Evolutionary conservation across 768 basidiomycete species (phyloP).

Genomic region (Porpolomopsis calyptriformis): DNA sequence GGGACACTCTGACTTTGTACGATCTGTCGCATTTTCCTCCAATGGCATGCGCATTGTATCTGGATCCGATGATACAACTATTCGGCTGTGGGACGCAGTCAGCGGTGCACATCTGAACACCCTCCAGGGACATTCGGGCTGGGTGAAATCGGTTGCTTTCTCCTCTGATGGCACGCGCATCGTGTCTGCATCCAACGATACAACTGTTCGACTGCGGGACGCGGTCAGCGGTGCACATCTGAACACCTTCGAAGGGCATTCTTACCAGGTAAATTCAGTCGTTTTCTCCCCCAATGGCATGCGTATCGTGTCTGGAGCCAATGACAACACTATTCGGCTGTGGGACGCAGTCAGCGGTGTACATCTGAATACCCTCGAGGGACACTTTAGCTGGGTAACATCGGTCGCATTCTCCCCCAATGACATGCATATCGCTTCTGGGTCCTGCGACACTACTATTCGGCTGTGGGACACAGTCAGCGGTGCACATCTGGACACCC

Average conservation of each 20-base stretch:
- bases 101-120: background rate
- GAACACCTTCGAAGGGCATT: background rate
- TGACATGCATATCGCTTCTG: too few species aligned
- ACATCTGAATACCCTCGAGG: background rate
- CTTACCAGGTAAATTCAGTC: background rate
- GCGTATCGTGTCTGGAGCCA: background rate
- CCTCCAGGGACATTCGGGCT: background rate
- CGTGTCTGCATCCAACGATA: slow-evolving; percentile 1
- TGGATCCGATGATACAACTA: background rate
- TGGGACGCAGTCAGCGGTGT: background rate
- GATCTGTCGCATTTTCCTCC: background rate
- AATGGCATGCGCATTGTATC: background rate
- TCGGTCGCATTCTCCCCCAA: too few species aligned
- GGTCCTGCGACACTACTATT: too few species aligned
- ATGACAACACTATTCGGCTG: background rate
- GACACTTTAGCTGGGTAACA: background rate
- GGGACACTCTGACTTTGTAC: background rate
- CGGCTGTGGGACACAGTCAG: too few species aligned
- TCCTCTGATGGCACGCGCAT: background rate
- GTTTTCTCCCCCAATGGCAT: background rate
- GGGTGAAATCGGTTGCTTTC: background rate
- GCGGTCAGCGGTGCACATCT: background rate
- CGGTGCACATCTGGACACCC: too few species aligned
- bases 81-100: background rate
- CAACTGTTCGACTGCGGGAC: background rate